Evolutionary conservation across 2,329 filamentous ascomycete species (phyloP).

Genomic region (Mycosphaerelloides madeirae): DNA sequence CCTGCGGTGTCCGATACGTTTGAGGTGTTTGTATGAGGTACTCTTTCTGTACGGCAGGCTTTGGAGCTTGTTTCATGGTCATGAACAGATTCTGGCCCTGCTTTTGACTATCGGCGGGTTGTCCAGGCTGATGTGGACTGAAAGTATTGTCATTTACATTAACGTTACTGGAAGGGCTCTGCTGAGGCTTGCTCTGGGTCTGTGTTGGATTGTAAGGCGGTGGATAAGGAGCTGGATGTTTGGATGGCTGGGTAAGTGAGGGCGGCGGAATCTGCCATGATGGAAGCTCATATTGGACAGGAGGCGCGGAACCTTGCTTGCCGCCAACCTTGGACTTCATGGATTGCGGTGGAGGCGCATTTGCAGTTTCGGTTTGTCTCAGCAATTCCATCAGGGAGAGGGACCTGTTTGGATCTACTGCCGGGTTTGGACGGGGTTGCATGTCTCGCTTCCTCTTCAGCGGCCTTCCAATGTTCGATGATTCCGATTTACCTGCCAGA

Average conservation of each 20-base stretch:
- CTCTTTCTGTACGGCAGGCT: neutral
- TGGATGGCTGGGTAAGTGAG: slow-evolving; percentile 3
- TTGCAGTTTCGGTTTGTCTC: slow-evolving; percentile 20
- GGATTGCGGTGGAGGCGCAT: slow-evolving; percentile 6
- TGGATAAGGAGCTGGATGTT: slow-evolving; percentile 13
- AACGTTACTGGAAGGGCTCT: slow-evolving; percentile 4
- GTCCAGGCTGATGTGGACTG: too few relatives aligned
- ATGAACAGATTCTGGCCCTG: slow-evolving; percentile 21
- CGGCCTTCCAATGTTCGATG: slow-evolving; percentile 13
- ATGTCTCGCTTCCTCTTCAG: slow-evolving; percentile 26
- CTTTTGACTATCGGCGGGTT: slow-evolving; percentile 1
- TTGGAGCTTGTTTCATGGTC: slow-evolving; percentile 19
- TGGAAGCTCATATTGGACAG: slow-evolving; percentile 24
- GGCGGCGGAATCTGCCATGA: slow-evolving; percentile 26
- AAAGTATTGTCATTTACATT: too few relatives aligned
- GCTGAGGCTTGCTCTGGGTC: slow-evolving; percentile 1
- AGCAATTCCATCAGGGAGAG: slow-evolving; percentile 29
- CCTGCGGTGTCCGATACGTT: neutral
- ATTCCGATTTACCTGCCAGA: slow-evolving; percentile 1
- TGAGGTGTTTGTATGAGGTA: neutral
- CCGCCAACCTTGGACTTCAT: neutral
- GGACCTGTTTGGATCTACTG: slow-evolving; percentile 11
- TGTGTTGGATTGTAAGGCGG: slow-evolving; percentile 21
- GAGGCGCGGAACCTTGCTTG: slow-evolving; percentile 9
- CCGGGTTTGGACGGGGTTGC: slow-evolving; percentile 3